phyloP scores from a whole-genome alignment of 2,329 filamentous ascomycete species.

The Torrubiellomyces zombiae region DNA sequence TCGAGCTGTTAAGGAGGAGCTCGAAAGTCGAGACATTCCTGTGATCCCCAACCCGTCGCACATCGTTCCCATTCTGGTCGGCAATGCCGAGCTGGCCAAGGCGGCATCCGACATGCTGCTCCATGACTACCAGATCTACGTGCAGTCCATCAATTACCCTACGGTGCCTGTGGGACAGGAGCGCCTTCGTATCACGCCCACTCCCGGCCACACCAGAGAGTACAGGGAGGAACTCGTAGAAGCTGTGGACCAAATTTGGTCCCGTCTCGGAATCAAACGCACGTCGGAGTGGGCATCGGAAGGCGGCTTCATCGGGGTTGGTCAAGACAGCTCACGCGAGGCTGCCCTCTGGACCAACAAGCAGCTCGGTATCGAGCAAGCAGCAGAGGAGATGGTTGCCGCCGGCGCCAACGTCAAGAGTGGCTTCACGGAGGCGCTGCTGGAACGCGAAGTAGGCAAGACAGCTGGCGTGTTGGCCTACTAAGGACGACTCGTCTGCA shows the following conservation, averaged over 20 bases:
- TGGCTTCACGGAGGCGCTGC: conserved; percentile 39
- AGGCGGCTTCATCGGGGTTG: conserved; percentile 90
- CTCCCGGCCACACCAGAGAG: conserved; percentile 73
- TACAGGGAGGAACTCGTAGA: conserved; percentile 74
- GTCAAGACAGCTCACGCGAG: conserved; percentile 45
- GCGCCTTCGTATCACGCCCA: conserved; percentile 86
- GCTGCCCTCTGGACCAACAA: conserved; percentile 80
- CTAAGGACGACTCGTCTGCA: too few species aligned
- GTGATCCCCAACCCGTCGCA: conserved; percentile 97
- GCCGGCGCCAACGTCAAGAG: conserved; percentile 16
- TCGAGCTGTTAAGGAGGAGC: conserved; percentile 74
- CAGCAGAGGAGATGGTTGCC: conserved; percentile 42
- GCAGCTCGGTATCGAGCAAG: conserved; percentile 64
- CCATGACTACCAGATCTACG: conserved; percentile 82
- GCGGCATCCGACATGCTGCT: conserved; percentile 83
- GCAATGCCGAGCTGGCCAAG: conserved; percentile 85
- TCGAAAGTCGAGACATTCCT: conserved; percentile 69
- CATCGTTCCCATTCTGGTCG: conserved; percentile 86
- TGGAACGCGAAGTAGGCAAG: conserved; percentile 34
- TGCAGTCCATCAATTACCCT: conserved; percentile 97
- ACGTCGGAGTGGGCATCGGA: conserved; percentile 82
- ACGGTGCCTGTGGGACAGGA: conserved; percentile 98
- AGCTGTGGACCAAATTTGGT: conserved; percentile 79
- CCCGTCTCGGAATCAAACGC: conserved; percentile 74
- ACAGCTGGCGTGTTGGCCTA: conserved; percentile 14